Base-by-base conservation (phyloP, 768 basidiomycete genomes). In the Tremella mesenterica region DNA sequence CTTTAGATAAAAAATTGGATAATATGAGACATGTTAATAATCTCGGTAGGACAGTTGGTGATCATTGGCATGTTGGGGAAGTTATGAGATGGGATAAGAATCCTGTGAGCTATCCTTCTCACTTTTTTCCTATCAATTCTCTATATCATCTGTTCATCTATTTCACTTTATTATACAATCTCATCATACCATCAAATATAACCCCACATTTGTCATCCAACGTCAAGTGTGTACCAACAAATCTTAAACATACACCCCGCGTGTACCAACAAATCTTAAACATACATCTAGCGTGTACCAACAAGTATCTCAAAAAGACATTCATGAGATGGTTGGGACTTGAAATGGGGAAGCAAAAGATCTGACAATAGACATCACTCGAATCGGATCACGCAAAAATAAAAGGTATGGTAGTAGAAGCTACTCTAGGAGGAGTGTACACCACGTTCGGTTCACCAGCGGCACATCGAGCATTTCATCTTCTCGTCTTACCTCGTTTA, bases 381-480 rank as follows among this genome's bases (percentile, higher is more conserved):
- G 47, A 54, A 54, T 44, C 50, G 18, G 59, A 47, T 8, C 41
- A 52, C 27, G 21, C 44, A 14, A 64, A 61, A 34, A 61, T 69
- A 45, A 51, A 60, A 45, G 67, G 67, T 14, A 48, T 58, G 44
- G 47, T 57, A 16, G 52, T 64, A 18, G 65, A 69, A 54, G 49
- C 67, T 10, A 60, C 67, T 45, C 44, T 69, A 14, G 67, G 67
- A n/a, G 67, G 54, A 14, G 44, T 64, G 8, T 69, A 55, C 46
- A 53, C 59, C 12, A 53, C 61, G 29, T 52, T 44, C 52, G 71
- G 71, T 18, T 66, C 66, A 38, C 68, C 71, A 10, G 69, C 70
- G 7, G 69, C 70, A 1, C 67, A 71, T 16, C 60, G 71, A n/a
- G 49, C 67, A 20, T 73, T 73, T 60, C 71, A 73, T 48, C 44